These are phyloP conservation scores for Exutisphaerella laricina DNA, from an alignment of 2,329 filamentous ascomycete genomes.

Conservation along the genomic window DNA sequence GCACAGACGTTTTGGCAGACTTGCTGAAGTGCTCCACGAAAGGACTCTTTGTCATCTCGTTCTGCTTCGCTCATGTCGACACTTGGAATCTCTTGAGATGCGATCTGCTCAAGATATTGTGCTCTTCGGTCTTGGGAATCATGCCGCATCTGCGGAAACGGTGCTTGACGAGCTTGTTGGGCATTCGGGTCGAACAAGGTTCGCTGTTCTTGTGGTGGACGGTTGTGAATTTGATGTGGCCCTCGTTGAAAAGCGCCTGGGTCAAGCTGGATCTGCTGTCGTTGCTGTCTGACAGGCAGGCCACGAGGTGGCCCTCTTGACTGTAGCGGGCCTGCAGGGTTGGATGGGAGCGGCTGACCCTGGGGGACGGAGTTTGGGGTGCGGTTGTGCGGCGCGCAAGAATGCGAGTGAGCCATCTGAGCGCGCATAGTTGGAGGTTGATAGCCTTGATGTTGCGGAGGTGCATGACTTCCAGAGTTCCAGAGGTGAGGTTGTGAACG, in stretches of 20 bases:
- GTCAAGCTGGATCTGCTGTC: conserved; percentile 25
- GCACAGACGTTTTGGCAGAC: conserved; percentile 58
- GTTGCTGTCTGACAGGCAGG: conserved; percentile 14
- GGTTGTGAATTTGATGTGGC: conserved; percentile 14
- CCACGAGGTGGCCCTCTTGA: conserved; percentile 5
- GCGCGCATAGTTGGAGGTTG: conserved; percentile 5
- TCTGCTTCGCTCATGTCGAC: conserved; percentile 61
- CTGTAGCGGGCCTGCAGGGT: neutral
- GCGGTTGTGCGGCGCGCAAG: conserved; percentile 2
- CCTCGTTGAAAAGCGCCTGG: conserved; percentile 31
- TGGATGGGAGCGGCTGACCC: conserved; percentile 9
- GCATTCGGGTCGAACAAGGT: conserved; percentile 28
- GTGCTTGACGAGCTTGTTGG: conserved; percentile 10
- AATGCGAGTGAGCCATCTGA: too few relatives aligned
- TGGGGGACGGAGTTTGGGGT: conserved; percentile 4
- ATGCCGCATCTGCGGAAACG: conserved; percentile 4
- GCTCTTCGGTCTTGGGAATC: conserved; percentile 32
- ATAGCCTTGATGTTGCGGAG: conserved; percentile 12
- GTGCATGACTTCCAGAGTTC: conserved; percentile 7
- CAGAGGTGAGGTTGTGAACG: conserved; percentile 9
- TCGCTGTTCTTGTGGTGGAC: conserved; percentile 15
- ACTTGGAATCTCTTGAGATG: conserved; percentile 46
- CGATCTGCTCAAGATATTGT: conserved; percentile 41
- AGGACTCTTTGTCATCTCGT: conserved; percentile 63
- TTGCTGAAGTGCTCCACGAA: conserved; percentile 59